These are phyloP conservation scores for Allium fistulosum DNA, from an alignment of 106 monocot species.

Conservation along the genomic window DNA sequence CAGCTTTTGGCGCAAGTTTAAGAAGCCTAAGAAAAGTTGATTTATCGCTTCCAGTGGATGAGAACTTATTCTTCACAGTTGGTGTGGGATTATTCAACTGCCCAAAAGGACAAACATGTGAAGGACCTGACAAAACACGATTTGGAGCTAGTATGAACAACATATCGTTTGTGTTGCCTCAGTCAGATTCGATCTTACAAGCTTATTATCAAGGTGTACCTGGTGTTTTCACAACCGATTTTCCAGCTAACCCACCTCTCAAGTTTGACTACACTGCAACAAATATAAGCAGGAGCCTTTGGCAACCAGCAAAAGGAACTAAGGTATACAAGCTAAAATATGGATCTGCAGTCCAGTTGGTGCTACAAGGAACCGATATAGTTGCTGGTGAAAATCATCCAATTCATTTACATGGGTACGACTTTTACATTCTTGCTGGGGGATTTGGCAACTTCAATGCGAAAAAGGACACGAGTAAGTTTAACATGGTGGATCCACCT, in stretches of 20 bases:
- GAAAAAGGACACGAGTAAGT: conserved; percentile 15
- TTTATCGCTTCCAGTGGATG: conserved; percentile 34
- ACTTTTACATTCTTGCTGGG: conserved; percentile 51
- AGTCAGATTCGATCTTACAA: conserved; percentile 29
- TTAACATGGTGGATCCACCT: conserved; percentile 55
- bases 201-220: conserved; percentile 23
- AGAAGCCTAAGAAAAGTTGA: conserved; percentile 24
- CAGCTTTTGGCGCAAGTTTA: conserved; percentile 20
- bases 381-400: conserved; percentile 48
- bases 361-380: conserved; percentile 48
- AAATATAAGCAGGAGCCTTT: conserved; percentile 17
- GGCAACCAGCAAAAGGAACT: conserved; percentile 42
- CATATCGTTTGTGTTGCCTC: conserved; percentile 36
- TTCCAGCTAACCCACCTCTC: conserved; percentile 30
- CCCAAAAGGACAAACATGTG: conserved; percentile 15
- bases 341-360: conserved; percentile 39
- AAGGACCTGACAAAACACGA: conserved; percentile 29
- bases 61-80: conserved; percentile 50
- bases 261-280: conserved; percentile 53
- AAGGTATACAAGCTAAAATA: conserved; percentile 35
- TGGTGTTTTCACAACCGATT: conserved; percentile 51
- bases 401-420: conserved; percentile 57
- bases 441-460: conserved; percentile 49
- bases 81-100: conserved; percentile 47
- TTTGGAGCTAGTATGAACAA: conserved; percentile 57